phyloP scores from a whole-genome alignment of 2,329 filamentous ascomycete species.

The Aspergillus pseudoglaucus region DNA sequence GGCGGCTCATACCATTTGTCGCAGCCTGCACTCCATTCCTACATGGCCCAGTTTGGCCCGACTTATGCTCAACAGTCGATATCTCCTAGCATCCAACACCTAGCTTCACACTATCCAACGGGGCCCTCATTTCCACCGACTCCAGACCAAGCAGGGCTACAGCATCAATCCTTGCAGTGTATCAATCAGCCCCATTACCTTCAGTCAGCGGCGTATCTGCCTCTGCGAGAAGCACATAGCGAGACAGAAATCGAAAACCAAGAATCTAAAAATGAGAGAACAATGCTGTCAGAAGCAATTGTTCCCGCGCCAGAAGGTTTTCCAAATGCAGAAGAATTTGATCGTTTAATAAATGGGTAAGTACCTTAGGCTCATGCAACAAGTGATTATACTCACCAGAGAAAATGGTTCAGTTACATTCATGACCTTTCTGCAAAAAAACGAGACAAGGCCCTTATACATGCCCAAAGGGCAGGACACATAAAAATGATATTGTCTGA shows the following conservation, averaged over 20 bases:
- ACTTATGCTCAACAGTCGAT: slow-evolving; percentile 30
- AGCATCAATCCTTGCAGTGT: slow-evolving; percentile 27
- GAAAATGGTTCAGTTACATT: slow-evolving; percentile 36
- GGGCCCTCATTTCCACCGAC: slow-evolving; percentile 26
- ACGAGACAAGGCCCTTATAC: slow-evolving; percentile 47
- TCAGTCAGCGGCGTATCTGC: slow-evolving; percentile 26
- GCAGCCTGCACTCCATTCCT: slow-evolving; percentile 31
- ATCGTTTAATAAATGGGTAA: slow-evolving; percentile 42
- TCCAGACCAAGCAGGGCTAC: slow-evolving; percentile 28
- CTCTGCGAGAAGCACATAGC: slow-evolving; percentile 28
- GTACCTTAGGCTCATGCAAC: slow-evolving; percentile 17
- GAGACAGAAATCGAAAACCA: slow-evolving; percentile 39
- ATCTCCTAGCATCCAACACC: slow-evolving; percentile 24
- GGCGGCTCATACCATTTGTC: slow-evolving; percentile 28
- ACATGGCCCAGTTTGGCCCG: slow-evolving; percentile 30
- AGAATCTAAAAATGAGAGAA: slow-evolving; percentile 37
- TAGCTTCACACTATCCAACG: slow-evolving; percentile 23
- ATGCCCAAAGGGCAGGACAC: slow-evolving; percentile 42
- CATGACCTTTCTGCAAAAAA: slow-evolving; percentile 46
- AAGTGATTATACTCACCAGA: background rate
- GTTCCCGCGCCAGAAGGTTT: slow-evolving; percentile 39
- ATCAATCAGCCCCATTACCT: slow-evolving; percentile 26
- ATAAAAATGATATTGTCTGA: slow-evolving; percentile 43
- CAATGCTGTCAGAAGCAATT: slow-evolving; percentile 40
- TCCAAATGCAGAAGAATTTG: slow-evolving; percentile 41